Conservation (phyloP, 2,329 filamentous ascomycete species). For the Penicillium sp. region DNA sequence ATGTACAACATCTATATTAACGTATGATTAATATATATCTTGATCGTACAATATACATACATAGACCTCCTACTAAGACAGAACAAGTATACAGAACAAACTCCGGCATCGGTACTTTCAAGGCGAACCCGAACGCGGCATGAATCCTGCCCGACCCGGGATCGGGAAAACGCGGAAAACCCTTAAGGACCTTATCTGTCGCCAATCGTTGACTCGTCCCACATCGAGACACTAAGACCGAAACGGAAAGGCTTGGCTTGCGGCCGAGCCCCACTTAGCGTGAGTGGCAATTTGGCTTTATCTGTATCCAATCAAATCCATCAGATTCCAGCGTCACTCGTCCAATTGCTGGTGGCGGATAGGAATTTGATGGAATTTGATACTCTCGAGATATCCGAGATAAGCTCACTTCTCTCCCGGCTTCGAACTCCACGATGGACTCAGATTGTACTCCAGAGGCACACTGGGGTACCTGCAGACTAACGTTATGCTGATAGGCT, state of each 20-base stretch:
- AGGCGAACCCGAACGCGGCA: not conserved
- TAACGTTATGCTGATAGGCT: constrained; percentile 3
- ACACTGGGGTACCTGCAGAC: constrained; percentile 1
- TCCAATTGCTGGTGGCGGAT: constrained; percentile 20
- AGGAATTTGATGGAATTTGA: not conserved
- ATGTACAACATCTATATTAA: too few relatives aligned
- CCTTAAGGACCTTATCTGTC: constrained; percentile 8
- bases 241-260: constrained; percentile 2
- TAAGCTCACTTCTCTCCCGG: not conserved
- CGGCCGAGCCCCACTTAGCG: constrained; percentile 1
- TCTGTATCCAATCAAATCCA: constrained; percentile 10
- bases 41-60: too few relatives aligned
- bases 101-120: not conserved
- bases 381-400: not conserved
- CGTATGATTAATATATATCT: too few relatives aligned
- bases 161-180: constrained; percentile 6
- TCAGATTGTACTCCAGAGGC: not conserved
- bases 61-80: too few relatives aligned
- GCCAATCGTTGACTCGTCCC: constrained; percentile 8
- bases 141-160: not conserved
- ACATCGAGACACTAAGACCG: not conserved
- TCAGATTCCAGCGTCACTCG: not conserved
- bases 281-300: constrained; percentile 10
- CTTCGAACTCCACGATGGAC: not conserved
- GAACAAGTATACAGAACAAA: not conserved